Evolutionary conservation across 2,329 filamentous ascomycete genomes (phyloP).

Genomic region (Monosporascus sp.): DNA sequence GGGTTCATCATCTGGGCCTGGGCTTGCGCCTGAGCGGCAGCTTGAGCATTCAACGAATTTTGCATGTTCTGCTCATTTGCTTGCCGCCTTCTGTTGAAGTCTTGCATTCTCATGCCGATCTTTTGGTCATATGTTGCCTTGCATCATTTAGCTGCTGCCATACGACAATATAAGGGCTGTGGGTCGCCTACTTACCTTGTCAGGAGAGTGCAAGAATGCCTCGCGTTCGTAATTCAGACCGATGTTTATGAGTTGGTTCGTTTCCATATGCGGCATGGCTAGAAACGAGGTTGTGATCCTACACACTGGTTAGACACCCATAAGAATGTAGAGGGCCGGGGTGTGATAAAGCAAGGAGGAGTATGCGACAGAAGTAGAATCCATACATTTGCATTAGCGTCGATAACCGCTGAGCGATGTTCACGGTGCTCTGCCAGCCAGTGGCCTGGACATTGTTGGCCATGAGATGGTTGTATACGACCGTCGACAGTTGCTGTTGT

Average conservation of each 20-base stretch:
- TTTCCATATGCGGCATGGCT: conserved; percentile 37
- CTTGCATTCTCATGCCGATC: conserved; percentile 40
- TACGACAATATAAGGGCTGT: background rate
- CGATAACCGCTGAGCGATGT: conserved; percentile 25
- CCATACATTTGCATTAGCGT: conserved; percentile 33
- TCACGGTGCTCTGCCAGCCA: conserved; percentile 30
- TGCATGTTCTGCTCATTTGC: conserved; percentile 44
- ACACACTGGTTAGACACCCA: conserved; percentile 5
- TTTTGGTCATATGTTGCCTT: conserved; percentile 47
- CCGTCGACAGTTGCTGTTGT: conserved; percentile 34
- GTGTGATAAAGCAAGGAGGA: background rate
- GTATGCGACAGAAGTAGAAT: background rate
- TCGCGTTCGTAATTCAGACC: conserved; percentile 45
- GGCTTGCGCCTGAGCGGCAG: conserved; percentile 33
- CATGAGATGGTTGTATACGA: conserved; percentile 33
- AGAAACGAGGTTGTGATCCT: conserved; percentile 50
- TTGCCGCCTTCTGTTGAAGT: conserved; percentile 47
- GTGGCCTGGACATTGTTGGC: conserved; percentile 13
- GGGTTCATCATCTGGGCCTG: conserved; percentile 46
- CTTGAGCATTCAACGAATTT: conserved; percentile 42
- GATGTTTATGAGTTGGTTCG: conserved; percentile 34
- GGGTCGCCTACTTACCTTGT: conserved; percentile 37
- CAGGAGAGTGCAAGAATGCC: conserved; percentile 38
- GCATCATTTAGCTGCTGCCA: conserved; percentile 13
- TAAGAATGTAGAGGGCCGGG: background rate